Base-by-base conservation (phyloP, 2,329 filamentous ascomycete genomes). In the Dactylellina cionopaga region DNA sequence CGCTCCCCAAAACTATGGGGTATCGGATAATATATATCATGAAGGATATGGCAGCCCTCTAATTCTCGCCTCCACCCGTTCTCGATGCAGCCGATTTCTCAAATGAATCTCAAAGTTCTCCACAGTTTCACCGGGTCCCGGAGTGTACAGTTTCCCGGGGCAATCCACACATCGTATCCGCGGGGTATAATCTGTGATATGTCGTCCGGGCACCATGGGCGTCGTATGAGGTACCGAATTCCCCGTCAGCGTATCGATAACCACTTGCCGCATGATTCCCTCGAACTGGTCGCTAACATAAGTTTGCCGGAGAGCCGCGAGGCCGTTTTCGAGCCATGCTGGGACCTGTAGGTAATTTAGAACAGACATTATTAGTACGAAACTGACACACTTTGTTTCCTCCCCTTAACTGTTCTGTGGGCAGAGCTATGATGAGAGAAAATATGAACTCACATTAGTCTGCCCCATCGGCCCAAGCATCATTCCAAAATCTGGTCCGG, bases 31-130 rank as follows among this genome's bases (percentile, higher is more conserved):
- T 33, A 15, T 13, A 33, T 17, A 46, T 69, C 47, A 70, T 49
- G 65, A 70, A 27, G 55, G 65, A 43, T 70, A 70, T 10, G 65
- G 65, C n/a, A 70, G n/a, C n/a, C 66, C 66, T 43, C 66, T 64
- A 37, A 72, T 43, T 31, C 66, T 58, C n/a, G 66, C 66, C 1
- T 89, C 86, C 7, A 93, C 91, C 76, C 86, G 86, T 76, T 91
- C 88, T 77, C 89, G 86, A 80, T 99, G 95, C 56, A 85, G 84
- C 43, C 90, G 87, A 80, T 96, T 97, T 80, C 89, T 91, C 51
- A 98, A 83, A 82, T 99, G 95, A 0, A 96, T 88, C 81, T 96
- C 92, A 75, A 99, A 99, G 78, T 96, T 96, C 46, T 89, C 89
- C 3, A 94, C 91, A 1, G 92, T 92, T 79, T 86, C 90, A 22